Conservation (phyloP, 352 stramenopile species). For the Thalassiosira livingstoniorum region DNA sequence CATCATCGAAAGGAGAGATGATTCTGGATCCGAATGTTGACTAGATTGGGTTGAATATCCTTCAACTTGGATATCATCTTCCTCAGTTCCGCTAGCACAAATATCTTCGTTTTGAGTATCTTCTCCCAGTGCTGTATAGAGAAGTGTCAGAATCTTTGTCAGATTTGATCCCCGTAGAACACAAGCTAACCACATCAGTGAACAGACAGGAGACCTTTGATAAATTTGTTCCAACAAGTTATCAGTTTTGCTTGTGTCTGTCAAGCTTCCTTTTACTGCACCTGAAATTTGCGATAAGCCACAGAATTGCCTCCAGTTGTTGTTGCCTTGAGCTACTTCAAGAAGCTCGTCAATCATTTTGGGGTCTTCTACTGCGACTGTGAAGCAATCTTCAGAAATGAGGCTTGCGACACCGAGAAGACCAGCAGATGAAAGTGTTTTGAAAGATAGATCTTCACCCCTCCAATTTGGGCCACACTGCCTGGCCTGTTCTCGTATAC, state of each 20-base stretch:
- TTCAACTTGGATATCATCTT: conserved; percentile 50
- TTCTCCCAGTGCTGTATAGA: conserved; percentile 74
- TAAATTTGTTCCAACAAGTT: conserved; percentile 61
- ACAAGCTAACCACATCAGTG: conserved; percentile 79
- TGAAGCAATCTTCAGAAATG: conserved; percentile 77
- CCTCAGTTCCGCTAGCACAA: conserved; percentile 30
- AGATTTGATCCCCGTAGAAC: conserved; percentile 70
- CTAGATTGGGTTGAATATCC: conserved; percentile 33
- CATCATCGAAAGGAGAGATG: conserved; percentile 53
- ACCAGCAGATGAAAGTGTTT: conserved; percentile 56
- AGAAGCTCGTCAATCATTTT: conserved; percentile 75
- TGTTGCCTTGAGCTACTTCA: conserved; percentile 48
- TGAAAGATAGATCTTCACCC: conserved; percentile 61
- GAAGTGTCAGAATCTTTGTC: conserved; percentile 75
- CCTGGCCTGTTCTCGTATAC: conserved; percentile 72
- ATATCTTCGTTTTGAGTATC: conserved; percentile 13
- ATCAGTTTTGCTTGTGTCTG: conserved; percentile 9
- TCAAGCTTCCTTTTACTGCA: not conserved
- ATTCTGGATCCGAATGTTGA: conserved; percentile 44
- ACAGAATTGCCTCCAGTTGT: conserved; percentile 84
- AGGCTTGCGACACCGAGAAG: conserved; percentile 80
- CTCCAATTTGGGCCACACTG: conserved; percentile 75
- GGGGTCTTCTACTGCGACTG: conserved; percentile 51
- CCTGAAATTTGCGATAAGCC: conserved; percentile 52
- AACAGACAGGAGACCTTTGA: conserved; percentile 69